phyloP scores from a whole-genome alignment of 1,284 basidiomycete species.

The Tetrapyrgos nigripes region DNA sequence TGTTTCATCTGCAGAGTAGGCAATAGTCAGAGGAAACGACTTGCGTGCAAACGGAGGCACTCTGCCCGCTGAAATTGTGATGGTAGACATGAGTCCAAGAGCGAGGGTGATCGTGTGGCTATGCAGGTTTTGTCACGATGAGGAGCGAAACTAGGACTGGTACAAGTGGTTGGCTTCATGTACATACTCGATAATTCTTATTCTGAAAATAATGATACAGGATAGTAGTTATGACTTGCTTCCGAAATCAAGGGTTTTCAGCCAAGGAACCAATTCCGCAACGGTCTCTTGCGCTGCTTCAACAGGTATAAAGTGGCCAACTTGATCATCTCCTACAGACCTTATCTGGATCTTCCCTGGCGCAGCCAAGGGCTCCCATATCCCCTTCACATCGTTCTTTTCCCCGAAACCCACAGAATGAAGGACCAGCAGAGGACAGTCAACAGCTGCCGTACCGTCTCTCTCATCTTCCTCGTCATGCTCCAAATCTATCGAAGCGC shows the following conservation, averaged over 20 bases:
- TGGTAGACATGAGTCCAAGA: slow-evolving; percentile 59
- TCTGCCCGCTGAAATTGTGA: slow-evolving; percentile 58
- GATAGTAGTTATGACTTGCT: neutral
- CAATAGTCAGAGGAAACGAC: slow-evolving; percentile 62
- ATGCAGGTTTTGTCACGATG: too few relatives aligned
- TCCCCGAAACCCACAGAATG: neutral
- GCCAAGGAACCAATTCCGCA: slow-evolving; percentile 8
- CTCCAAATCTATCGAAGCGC: slow-evolving; percentile 16
- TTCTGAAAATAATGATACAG: too few relatives aligned
- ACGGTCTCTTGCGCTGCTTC: slow-evolving; percentile 12
- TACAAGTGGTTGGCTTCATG: too few relatives aligned
- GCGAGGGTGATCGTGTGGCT: too few relatives aligned
- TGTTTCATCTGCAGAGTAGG: slow-evolving; percentile 58
- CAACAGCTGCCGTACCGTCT: slow-evolving; percentile 7
- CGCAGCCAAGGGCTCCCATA: slow-evolving; percentile 9
- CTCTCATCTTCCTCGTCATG: slow-evolving; percentile 14
- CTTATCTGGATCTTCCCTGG: slow-evolving; percentile 4
- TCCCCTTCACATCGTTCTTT: slow-evolving; percentile 3
- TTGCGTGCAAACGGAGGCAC: slow-evolving; percentile 50
- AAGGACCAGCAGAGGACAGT: slow-evolving; percentile 13
- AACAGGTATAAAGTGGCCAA: slow-evolving; percentile 14
- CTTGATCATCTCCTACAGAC: slow-evolving; percentile 14
- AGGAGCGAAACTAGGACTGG: too few relatives aligned
- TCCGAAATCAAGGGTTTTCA: neutral
- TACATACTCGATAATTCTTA: too few relatives aligned